phyloP scores from a whole-genome alignment of 2,329 filamentous ascomycete genomes.

The Fusarium transvaalense region DNA sequence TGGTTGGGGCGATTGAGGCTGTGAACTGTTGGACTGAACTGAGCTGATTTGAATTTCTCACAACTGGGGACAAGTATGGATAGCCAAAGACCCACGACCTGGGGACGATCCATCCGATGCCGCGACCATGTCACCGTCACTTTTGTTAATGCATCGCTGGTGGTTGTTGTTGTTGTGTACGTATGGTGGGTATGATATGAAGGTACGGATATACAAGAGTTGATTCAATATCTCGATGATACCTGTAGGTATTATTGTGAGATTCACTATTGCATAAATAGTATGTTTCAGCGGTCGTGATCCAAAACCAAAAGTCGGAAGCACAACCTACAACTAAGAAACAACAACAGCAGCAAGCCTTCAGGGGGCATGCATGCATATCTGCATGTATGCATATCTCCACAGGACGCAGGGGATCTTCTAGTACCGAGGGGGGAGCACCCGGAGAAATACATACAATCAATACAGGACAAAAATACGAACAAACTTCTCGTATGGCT shows the following conservation, averaged over 20 bases:
- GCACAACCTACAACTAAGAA: conserved; percentile 11
- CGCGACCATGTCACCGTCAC: conserved; percentile 13
- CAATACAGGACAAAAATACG: conserved; percentile 39
- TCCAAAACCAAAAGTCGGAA: not conserved
- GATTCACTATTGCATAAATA: not conserved
- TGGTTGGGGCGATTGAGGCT: conserved; percentile 46
- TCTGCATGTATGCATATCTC: conserved; percentile 23
- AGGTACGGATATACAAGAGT: not conserved
- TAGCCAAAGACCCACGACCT: conserved; percentile 37
- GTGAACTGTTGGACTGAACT: conserved; percentile 29
- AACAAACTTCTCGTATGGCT: conserved; percentile 39
- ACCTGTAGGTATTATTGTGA: not conserved
- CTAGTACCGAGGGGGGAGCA: conserved; percentile 39
- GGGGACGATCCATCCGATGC: conserved; percentile 46
- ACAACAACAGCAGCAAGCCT: conserved; percentile 9
- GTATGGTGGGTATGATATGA: too few species aligned
- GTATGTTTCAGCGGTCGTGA: conserved; percentile 14
- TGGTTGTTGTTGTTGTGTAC: not conserved
- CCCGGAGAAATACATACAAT: conserved; percentile 19
- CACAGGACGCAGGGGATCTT: conserved; percentile 36
- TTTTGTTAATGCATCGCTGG: not conserved
- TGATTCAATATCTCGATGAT: not conserved
- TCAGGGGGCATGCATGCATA: conserved; percentile 33
- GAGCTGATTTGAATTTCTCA: conserved; percentile 9
- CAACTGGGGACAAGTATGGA: conserved; percentile 15